These are phyloP conservation scores for Cladosporium sp. DNA, from an alignment of 2,329 filamentous ascomycete genomes.

Conservation along the genomic window DNA sequence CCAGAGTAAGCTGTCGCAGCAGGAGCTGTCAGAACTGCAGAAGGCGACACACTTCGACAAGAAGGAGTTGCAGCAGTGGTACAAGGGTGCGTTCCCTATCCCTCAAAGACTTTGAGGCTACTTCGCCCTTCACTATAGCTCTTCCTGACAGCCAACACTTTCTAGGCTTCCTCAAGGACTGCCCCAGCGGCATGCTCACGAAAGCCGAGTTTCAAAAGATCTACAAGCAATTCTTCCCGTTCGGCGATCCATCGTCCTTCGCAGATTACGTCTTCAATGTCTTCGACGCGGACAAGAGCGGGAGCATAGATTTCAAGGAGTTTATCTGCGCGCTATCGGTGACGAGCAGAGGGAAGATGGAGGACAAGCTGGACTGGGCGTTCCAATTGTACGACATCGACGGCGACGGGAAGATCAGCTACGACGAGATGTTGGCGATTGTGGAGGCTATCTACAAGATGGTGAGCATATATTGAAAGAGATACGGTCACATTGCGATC, in stretches of 20 bases:
- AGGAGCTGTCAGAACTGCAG: conserved; percentile 91
- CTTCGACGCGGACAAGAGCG: conserved; percentile 95
- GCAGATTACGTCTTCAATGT: conserved; percentile 99
- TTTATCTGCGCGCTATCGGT: conserved; percentile 98
- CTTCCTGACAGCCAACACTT: background rate
- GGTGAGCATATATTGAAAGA: conserved; percentile 47
- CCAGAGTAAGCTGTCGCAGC: conserved; percentile 95
- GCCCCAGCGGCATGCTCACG: conserved; percentile 89
- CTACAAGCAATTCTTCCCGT: conserved; percentile 98
- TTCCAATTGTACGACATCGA: conserved; percentile 99
- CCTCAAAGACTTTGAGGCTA: background rate
- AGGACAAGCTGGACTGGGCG: conserved; percentile 98
- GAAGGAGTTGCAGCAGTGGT: conserved; percentile 99
- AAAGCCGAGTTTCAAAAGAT: conserved; percentile 99
- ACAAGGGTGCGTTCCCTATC: conserved; percentile 71
- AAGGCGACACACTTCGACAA: conserved; percentile 98
- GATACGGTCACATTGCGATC: background rate
- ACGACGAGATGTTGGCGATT: conserved; percentile 97
- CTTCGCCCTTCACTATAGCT: background rate
- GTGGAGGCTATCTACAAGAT: conserved; percentile 99
- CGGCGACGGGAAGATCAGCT: conserved; percentile 97
- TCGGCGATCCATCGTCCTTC: conserved; percentile 93
- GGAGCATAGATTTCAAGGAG: conserved; percentile 98
- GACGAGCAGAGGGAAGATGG: conserved; percentile 95
- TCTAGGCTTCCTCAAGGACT: conserved; percentile 93